Percentiles rank a stretch among this genome's conserved stretches.
Evolutionary conservation across 257 asterid species (phyloP).

Genomic region (Solanum arcanum): DNA sequence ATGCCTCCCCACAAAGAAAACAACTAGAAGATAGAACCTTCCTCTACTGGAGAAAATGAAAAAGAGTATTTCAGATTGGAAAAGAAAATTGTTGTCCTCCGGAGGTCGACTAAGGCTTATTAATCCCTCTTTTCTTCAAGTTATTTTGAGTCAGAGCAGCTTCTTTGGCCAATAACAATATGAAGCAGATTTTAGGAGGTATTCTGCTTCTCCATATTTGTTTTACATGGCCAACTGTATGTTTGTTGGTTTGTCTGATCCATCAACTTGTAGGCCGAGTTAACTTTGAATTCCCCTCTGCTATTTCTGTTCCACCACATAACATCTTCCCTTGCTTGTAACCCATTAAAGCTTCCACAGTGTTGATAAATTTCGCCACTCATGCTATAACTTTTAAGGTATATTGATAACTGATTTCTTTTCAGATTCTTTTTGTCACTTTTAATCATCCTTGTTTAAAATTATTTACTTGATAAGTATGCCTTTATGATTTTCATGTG

Average conservation of each 20-base stretch:
- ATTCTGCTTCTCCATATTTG: neutral
- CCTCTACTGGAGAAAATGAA: too few species aligned
- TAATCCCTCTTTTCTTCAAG: too few species aligned
- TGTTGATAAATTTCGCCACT: neutral
- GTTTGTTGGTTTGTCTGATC: neutral
- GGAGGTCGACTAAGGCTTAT: too few species aligned
- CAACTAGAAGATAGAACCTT: neutral
- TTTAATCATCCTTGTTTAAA: neutral
- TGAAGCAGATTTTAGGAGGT: neutral
- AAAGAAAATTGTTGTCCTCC: too few species aligned
- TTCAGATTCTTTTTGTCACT: neutral
- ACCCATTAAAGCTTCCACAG: neutral
- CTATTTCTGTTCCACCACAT: neutral
- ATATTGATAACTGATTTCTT: neutral
- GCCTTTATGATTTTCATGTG: neutral
- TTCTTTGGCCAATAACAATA: neutral
- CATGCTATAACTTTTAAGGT: conserved; percentile 77
- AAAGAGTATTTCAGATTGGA: too few species aligned
- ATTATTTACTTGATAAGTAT: neutral
- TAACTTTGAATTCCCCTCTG: neutral
- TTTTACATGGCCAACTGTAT: neutral
- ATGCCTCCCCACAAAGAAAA: neutral
- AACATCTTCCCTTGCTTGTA: neutral
- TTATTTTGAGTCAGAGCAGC: too few species aligned
- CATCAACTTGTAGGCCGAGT: neutral